Conservation (phyloP, 371 early-diverging fungal species). For the Zancudomyces culisetae region DNA sequence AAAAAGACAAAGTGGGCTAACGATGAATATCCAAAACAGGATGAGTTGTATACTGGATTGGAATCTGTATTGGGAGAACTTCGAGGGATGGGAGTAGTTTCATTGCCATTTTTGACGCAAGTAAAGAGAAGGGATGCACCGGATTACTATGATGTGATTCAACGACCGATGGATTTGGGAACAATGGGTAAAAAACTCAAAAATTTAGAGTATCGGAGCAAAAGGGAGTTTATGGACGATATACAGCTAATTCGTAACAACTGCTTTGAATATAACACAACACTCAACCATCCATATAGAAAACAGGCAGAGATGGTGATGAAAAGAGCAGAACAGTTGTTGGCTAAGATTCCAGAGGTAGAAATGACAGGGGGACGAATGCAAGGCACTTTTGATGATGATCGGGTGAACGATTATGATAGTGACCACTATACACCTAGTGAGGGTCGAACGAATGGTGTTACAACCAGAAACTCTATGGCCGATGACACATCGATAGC, state of each 20-base stretch:
- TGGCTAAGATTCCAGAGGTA: slow-evolving; percentile 69
- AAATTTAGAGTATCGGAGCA: slow-evolving; percentile 46
- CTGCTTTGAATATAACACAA: slow-evolving; percentile 86
- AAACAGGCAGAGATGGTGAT: slow-evolving; percentile 70
- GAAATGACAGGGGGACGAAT: slow-evolving; percentile 34
- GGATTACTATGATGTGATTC: slow-evolving; percentile 87
- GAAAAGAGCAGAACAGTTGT: slow-evolving; percentile 39
- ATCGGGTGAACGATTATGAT: slow-evolving; percentile 18
- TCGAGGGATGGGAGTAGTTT: slow-evolving; percentile 32
- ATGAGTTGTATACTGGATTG: slow-evolving; percentile 70
- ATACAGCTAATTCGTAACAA: slow-evolving; percentile 77
- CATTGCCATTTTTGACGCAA: slow-evolving; percentile 72
- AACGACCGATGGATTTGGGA: slow-evolving; percentile 92
- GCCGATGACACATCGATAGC: no score
- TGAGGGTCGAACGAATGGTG: not conserved
- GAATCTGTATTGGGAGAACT: slow-evolving; percentile 71
- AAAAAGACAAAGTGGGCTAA: slow-evolving; percentile 82
- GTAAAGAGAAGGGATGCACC: slow-evolving; percentile 89
- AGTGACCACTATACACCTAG: slow-evolving; percentile 7
- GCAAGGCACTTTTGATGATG: slow-evolving; percentile 16
- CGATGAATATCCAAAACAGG: slow-evolving; percentile 76
- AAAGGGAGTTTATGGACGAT: slow-evolving; percentile 66
- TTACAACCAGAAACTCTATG: not conserved
- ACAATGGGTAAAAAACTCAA: slow-evolving; percentile 82
- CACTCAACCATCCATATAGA: slow-evolving; percentile 45